Percentiles rank a stretch among this genome's conserved stretches.
Evolutionary conservation across 345 rosid species (phyloP).

Genomic region (Excoecaria agallocha): DNA sequence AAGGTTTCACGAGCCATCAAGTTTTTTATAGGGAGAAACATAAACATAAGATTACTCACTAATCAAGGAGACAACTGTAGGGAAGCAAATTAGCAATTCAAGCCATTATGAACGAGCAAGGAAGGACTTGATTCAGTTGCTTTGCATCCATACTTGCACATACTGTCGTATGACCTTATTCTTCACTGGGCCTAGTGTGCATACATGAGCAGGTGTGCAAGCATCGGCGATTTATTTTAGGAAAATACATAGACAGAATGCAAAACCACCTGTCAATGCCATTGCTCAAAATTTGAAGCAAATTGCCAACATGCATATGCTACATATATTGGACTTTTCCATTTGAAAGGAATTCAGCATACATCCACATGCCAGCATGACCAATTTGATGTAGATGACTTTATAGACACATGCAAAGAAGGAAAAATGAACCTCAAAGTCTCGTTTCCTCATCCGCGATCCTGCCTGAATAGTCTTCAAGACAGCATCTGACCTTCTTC

Average conservation of each 20-base stretch:
- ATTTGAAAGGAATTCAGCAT: slow-evolving; percentile 1
- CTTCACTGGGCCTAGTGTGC: not conserved
- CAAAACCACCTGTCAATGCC: not conserved
- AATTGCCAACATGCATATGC: slow-evolving; percentile 6
- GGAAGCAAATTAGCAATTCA: not conserved
- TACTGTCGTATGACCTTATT: not conserved
- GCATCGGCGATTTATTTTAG: not conserved
- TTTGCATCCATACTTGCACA: not conserved
- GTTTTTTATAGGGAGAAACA: slow-evolving; percentile 6
- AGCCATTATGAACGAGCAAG: not conserved
- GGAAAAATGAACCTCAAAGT: slow-evolving; percentile 44
- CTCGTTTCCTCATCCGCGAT: slow-evolving; percentile 52
- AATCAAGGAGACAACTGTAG: not conserved
- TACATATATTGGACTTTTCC: not conserved
- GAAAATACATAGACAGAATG: not conserved
- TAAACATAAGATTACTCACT: not conserved
- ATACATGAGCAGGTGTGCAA: not conserved
- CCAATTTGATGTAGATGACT: not conserved
- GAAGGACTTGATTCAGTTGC: not conserved
- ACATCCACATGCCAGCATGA: not conserved
- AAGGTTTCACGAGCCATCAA: not conserved
- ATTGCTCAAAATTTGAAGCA: slow-evolving; percentile 2
- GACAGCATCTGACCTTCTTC: slow-evolving; percentile 71
- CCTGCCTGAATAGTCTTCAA: slow-evolving; percentile 53
- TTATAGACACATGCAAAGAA: not conserved